Evolutionary conservation across 495 filamentous ascomycete species (phyloP).

Genomic region (Talaromyces liani): DNA sequence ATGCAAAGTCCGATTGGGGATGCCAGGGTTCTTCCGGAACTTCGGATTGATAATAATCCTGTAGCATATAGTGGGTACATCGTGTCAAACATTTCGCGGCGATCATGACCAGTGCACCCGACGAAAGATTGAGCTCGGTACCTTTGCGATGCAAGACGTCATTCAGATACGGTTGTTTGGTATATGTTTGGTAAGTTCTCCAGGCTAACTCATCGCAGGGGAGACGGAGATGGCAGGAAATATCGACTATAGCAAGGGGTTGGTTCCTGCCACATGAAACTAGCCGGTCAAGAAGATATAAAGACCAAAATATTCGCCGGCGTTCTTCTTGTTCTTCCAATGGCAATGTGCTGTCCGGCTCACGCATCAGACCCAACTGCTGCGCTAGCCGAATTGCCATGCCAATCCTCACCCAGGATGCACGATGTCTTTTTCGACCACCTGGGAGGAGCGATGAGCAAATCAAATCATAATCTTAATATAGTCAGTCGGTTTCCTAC

Average conservation of each 20-base stretch:
- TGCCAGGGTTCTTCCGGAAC: constrained; percentile 17
- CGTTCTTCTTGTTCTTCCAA: constrained; percentile 21
- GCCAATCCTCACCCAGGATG: constrained; percentile 27
- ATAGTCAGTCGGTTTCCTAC: constrained; percentile 8
- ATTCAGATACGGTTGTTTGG: constrained; percentile 15
- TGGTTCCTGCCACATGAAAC: constrained; percentile 21
- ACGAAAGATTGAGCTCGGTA: not conserved
- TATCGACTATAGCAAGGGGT: constrained; percentile 20
- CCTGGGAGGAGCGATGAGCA: constrained; percentile 9
- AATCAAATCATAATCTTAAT: constrained; percentile 3
- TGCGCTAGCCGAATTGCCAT: constrained; percentile 23
- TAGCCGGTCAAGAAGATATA: constrained; percentile 26
- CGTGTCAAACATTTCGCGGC: constrained; percentile 2
- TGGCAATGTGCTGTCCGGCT: constrained; percentile 14
- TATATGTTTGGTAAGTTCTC: constrained; percentile 9
- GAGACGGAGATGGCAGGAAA: constrained; percentile 18
- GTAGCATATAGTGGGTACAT: constrained; percentile 15
- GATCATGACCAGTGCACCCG: not conserved
- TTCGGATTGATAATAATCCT: constrained; percentile 17
- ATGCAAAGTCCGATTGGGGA: constrained; percentile 14
- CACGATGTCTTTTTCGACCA: constrained; percentile 15
- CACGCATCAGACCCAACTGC: constrained; percentile 23
- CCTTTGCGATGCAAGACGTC: constrained; percentile 12
- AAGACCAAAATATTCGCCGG: constrained; percentile 25
- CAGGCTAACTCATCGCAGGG: constrained; percentile 9